Base-by-base conservation (phyloP, 129 eudicot genomes). In the Artemisia tridentata region DNA sequence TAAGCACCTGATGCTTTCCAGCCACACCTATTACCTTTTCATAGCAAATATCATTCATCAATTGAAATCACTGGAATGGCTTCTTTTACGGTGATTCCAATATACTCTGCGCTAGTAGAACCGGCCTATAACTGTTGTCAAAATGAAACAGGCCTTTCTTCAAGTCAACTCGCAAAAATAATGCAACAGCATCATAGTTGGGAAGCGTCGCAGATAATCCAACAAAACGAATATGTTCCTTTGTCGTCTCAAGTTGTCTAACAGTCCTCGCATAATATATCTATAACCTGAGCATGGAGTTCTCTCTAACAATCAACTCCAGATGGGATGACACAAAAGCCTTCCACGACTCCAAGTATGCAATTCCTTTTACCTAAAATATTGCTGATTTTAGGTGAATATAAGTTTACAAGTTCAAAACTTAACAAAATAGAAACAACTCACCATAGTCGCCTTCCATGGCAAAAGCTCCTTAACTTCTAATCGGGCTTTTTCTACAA, bases 241-340 rank as follows among this genome's bases (percentile, higher is more conserved):
- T 87, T 27, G 96, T 89, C 29, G 96, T 83, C 81, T 93, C 98
- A 65, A 89, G 80, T 56, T 92, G 98, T 66, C 98, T 80, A 52
- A 93, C 89, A 19, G 98, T 89, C 74, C 96, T 89, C 14, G 95
- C 96, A n/a, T n/a, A n/a, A n/a, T n/a, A n/a, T n/a, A n/a, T n/a
- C 21, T 73, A 83, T 61, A 51, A 93, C 99, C 97, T 90, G 72
- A 93, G 76, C 73, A 79, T 82, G 80, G 75, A 75, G 47, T 87
- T 93, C 68, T 90, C 92, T 65, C 61, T 80, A 41, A 80, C 79
- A 70, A 90, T 50, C 19, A 72, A 82, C 48, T 87, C 92, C 69
- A 93, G 52, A 77, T 75, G 86, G 29, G 92, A 74, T 12, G 89
- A 79, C 65, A 86, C 84, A 56, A 72, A 75, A 73, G 77, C 78